These are phyloP conservation scores for Lasiodiplodia hormozganensis DNA, from an alignment of 2,329 filamentous ascomycete species.

Conservation along the genomic window DNA sequence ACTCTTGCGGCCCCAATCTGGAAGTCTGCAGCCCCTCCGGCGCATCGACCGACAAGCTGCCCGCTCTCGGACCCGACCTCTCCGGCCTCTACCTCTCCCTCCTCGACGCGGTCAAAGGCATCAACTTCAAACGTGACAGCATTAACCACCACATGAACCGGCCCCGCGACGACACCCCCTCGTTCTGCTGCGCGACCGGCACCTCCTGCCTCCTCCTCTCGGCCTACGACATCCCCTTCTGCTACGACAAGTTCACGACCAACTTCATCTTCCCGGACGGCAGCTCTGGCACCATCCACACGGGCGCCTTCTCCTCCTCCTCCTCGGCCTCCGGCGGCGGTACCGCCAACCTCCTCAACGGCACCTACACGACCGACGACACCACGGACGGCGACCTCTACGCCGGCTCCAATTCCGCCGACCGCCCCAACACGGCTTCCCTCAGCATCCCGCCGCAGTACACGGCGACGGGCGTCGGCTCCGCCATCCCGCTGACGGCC, in stretches of 20 bases:
- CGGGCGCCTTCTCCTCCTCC: slow-evolving; percentile 55
- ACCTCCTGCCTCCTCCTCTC: slow-evolving; percentile 52
- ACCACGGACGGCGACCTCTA: slow-evolving; percentile 55
- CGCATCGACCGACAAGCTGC: slow-evolving; percentile 41
- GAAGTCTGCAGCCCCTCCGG: slow-evolving; percentile 43
- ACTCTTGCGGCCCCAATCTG: slow-evolving; percentile 38
- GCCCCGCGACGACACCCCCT: slow-evolving; percentile 13
- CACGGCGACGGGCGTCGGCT: slow-evolving; percentile 55
- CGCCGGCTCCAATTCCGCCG: slow-evolving; percentile 41
- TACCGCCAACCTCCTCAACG: slow-evolving; percentile 54
- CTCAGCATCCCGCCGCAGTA: slow-evolving; percentile 54
- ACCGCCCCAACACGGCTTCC: slow-evolving; percentile 52
- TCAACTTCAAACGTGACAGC: slow-evolving; percentile 40
- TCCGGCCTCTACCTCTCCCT: slow-evolving; percentile 45
- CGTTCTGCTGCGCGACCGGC: slow-evolving; percentile 45
- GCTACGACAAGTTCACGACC: slow-evolving; percentile 61
- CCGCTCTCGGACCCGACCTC: slow-evolving; percentile 42
- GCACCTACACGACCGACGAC: slow-evolving; percentile 48
- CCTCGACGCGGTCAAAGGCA: slow-evolving; percentile 44
- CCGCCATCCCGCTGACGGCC: slow-evolving; percentile 53
- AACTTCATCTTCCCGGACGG: slow-evolving; percentile 57
- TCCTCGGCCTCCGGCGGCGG: slow-evolving; percentile 44
- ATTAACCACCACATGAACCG: background rate
- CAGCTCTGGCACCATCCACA: slow-evolving; percentile 55
- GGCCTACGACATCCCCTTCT: slow-evolving; percentile 54